Base-by-base conservation (phyloP, 768 basidiomycete genomes). In the Mycena sanguinolenta region DNA sequence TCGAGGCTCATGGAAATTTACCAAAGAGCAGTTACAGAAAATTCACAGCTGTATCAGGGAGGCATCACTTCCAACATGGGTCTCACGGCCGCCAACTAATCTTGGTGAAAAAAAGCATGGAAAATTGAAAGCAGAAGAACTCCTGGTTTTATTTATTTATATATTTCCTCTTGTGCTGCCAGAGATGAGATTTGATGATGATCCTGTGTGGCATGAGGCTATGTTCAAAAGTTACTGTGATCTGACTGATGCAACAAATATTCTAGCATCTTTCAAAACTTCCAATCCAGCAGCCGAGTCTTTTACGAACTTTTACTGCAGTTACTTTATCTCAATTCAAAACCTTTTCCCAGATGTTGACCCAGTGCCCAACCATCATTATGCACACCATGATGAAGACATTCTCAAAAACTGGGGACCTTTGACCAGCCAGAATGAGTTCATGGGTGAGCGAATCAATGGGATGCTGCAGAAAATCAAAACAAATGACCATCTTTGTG, bases 321-420 rank as follows among this genome's bases (percentile, higher is more conserved):
- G 9, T 9, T 75, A 75, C 67, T 59, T 70, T 13, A 14, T 32
- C 14, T 64, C 60, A 14, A 58, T 70, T 21, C 25, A 69, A 19
- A 44, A 58, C 2, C 32, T 73, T 32, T 69, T 42, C 57, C 63
- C 72, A 4, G 50, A 54, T 52, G 58, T 60, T 23, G 16, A 58
- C 19, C 23, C 36, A 36, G 27, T 61, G 14, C 74, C 74, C 50
- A 75, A 71, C 30, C 72, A 73, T 53, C 74, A 75, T 57, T 63
- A 65, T 66, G 58, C 62, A 23, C 71, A 71, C 70, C 74, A 75
- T 30, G 46, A 52, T 30, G 32, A 30, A 23, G 64, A 70, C 2
- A 52, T 64, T 39, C 59, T 75, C 38, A 71, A 66, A 63, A 69
- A 58, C 55, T 75, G 74, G 74, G 74, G 74, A 7, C 74, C 74